Evolutionary conservation across 2,329 filamentous ascomycete species (phyloP), one percentile per base, ranked within the genome.

Genomic region (Aspergillus sp.): DNA sequence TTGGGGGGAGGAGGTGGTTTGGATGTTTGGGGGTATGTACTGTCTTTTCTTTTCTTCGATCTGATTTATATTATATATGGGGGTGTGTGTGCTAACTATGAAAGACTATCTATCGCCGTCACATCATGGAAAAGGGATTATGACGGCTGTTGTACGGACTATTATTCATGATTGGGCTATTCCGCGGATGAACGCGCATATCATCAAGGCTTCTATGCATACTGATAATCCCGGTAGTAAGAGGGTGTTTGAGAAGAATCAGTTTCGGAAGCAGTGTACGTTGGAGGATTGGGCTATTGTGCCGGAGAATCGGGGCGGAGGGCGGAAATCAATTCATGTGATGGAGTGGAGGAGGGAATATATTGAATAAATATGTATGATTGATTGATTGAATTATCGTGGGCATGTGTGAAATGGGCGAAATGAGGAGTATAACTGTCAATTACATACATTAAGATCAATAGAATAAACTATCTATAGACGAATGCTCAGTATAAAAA

Each of bases 51-150:
- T 46, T 39, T 13, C 10, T 29, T 30, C n/a, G 11, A 36, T 35
- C 33, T 8, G 13, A 7, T 40, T 10, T 5, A 33, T 32, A n/a
- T 32, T 19, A 19, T 19, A 19, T 19, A 19, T 19, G 19, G 19
- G 19, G 19, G 4, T 19, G n/a, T n/a, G n/a, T n/a, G n/a, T n/a
- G n/a, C 31, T 32, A n/a, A 32, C 31, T 32, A n/a, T n/a, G n/a
- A 32, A 29, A 59, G 58, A 56, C 39, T 56, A 46, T 28, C 50
- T 64, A 6, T 37, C 51, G 4, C 49, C 61, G 1, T 41, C 51
- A 13, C 48, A 61, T 37, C 60, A 65, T 13, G 50, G 57, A 1
- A 47, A 46, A n/a, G 61, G 61, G 6, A 57, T 65, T 27, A 63
- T 62, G 61, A 51, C 52, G 9, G 44, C 43, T 8, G 58, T 49